Evolutionary conservation across 768 basidiomycete genomes (phyloP), one percentile per base, ranked within the genome.

Genomic region (Lentinula sp.): DNA sequence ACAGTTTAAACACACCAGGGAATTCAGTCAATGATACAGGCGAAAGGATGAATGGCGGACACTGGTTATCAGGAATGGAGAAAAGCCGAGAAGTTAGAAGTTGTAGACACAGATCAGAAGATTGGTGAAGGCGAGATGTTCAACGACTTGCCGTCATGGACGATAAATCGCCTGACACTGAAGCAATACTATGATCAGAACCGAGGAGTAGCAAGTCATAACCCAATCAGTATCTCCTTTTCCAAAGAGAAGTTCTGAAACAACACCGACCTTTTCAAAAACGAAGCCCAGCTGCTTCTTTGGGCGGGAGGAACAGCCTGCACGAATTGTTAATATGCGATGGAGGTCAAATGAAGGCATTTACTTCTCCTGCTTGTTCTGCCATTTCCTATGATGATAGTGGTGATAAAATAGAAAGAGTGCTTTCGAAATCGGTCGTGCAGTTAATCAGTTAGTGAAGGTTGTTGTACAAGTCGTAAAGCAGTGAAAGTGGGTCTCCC

Each of bases 21-120:
- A 91, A 97, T 72, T 95, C 94, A 0, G 94, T 95, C 55, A 96
- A 81, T 2, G 93, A 96, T 4, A 87, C 85, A 8, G 93, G 93
- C 1, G 91, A 94, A 51, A 96, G 83, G 64, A 98, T 97, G 77
- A 98, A 95, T 0, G 92, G 89, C 39, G 91, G 91, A 18, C 55
- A 56, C 55, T 56, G 28, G n/a, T 18, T 39, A 31, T 15, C 23
- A 3, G n/a, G 37, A 11, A 13, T 9, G 5, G 21, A 34, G 23
- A 32, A 53, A 16, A 10, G 21, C 11, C 15, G n/a, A 40, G 3
- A 10, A 31, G 31, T 16, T 8, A 5, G 39, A 28, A 48, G 11
- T 43, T 15, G 42, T 16, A 16, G n/a, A 6, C 16, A 48, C 16
- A 48, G 9, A 18, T 48, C 21, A 48, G 46, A 9, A 21, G 9